phyloP scores from a whole-genome alignment of 73 alveolate species.

The Paramecium sonneborni region DNA sequence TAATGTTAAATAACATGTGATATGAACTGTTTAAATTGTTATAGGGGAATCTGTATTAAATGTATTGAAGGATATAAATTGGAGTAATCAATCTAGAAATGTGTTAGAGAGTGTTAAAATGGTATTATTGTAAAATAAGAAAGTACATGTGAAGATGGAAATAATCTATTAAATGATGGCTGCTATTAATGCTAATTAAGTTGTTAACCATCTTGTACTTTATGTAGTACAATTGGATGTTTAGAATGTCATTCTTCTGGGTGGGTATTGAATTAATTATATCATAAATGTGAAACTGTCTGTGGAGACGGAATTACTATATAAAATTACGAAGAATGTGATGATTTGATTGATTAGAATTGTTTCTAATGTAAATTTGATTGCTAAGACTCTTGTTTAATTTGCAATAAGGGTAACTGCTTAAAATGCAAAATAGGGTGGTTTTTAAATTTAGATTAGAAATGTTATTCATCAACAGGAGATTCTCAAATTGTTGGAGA shows the following conservation, averaged over 20 bases:
- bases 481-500: not conserved
- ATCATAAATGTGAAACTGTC: not conserved
- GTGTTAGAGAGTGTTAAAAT: not conserved
- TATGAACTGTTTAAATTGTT: not conserved
- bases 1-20: not conserved
- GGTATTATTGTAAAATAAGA: not conserved
- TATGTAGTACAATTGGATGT: not conserved
- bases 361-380: not conserved
- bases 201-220: not conserved
- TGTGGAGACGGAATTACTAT: not conserved
- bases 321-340: not conserved
- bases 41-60: not conserved
- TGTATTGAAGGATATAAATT: not conserved
- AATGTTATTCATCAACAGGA: not conserved
- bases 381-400: not conserved
- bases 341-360: not conserved
- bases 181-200: not conserved
- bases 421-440: not conserved
- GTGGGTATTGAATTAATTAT: not conserved
- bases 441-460: not conserved
- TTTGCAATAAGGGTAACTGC: not conserved
- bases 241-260: not conserved
- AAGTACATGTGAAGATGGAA: not conserved
- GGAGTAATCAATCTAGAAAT: not conserved
- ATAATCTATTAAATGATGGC: not conserved